A percentile compares a stretch with the other conserved stretches of the same genome.
phyloP scores from a whole-genome alignment of 1,139 yeast genomes.

The Candida neerlandica region DNA sequence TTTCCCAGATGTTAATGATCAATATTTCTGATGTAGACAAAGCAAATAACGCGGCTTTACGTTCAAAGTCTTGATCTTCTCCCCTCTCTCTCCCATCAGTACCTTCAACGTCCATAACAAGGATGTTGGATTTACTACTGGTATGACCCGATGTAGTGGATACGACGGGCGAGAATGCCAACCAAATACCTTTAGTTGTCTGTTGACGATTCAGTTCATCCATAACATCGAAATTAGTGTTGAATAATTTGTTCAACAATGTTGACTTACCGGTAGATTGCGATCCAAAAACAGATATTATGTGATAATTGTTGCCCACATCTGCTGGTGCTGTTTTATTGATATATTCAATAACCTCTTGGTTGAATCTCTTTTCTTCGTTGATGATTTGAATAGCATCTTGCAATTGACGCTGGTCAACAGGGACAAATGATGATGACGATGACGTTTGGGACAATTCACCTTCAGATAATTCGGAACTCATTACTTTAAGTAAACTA shows the following conservation, averaged over 20 bases:
- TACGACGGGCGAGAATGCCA: slow-evolving; percentile 63
- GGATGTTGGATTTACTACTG: slow-evolving; percentile 41
- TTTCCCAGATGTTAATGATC: slow-evolving; percentile 95
- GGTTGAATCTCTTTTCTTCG: slow-evolving; percentile 70
- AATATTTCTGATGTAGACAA: slow-evolving; percentile 87
- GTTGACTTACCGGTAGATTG: slow-evolving; percentile 98
- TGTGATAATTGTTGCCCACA: slow-evolving; percentile 77
- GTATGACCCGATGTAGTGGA: slow-evolving; percentile 26
- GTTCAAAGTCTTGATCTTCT: slow-evolving; percentile 96
- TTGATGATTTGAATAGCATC: slow-evolving; percentile 74
- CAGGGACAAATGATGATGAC: slow-evolving; percentile 46
- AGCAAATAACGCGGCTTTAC: slow-evolving; percentile 95
- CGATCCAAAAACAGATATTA: slow-evolving; percentile 94
- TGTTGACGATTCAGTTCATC: slow-evolving; percentile 79
- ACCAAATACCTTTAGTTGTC: slow-evolving; percentile 96
- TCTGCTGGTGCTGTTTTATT: slow-evolving; percentile 33
- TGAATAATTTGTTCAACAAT: slow-evolving; percentile 78
- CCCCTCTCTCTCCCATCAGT: slow-evolving; percentile 98
- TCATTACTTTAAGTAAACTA: background rate
- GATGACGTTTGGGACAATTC: slow-evolving; percentile 20
- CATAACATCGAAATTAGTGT: slow-evolving; percentile 91
- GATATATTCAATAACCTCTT: slow-evolving; percentile 37
- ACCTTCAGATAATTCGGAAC: slow-evolving; percentile 5
- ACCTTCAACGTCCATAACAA: slow-evolving; percentile 96
- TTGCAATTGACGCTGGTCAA: slow-evolving; percentile 30